phyloP scores from a whole-genome alignment of 768 basidiomycete species.

The Phanerochaete sordida region DNA sequence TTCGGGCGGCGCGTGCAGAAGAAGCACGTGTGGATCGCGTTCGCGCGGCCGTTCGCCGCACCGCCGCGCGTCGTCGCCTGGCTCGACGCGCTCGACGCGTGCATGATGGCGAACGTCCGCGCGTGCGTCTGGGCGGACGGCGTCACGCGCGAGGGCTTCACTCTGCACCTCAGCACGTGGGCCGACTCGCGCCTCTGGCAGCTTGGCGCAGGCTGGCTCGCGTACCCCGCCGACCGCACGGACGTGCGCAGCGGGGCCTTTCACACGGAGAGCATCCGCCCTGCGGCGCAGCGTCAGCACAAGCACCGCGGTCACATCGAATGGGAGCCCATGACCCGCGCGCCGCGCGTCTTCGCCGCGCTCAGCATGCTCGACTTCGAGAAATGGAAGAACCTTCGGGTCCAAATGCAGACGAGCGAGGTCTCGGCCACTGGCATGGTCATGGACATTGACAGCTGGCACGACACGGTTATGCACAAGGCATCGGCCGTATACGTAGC shows the following conservation, averaged over 20 bases:
- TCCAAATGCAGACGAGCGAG: background rate
- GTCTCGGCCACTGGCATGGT: slow-evolving; percentile 4
- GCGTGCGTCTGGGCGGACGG: background rate
- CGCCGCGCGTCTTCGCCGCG: slow-evolving; percentile 4
- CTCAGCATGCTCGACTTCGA: slow-evolving; percentile 1
- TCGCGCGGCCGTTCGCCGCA: background rate
- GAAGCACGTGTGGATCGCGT: background rate
- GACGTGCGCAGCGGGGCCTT: slow-evolving; percentile 3
- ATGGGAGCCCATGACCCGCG: background rate
- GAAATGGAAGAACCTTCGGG: background rate
- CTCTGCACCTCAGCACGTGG: background rate
- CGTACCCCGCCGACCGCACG: background rate
- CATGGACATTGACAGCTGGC: background rate
- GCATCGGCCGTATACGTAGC: background rate
- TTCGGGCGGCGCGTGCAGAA: background rate
- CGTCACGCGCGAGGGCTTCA: background rate
- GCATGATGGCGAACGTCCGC: background rate
- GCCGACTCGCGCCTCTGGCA: background rate
- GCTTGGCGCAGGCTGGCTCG: background rate
- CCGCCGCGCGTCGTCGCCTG: slow-evolving; percentile 3
- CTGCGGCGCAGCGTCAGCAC: background rate
- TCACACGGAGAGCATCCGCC: background rate
- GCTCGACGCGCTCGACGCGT: background rate
- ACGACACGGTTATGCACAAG: slow-evolving; percentile 1
- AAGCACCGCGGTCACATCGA: background rate